These are phyloP conservation scores for Paxillus involutus DNA, from an alignment of 768 basidiomycete genomes.

Conservation along the genomic window DNA sequence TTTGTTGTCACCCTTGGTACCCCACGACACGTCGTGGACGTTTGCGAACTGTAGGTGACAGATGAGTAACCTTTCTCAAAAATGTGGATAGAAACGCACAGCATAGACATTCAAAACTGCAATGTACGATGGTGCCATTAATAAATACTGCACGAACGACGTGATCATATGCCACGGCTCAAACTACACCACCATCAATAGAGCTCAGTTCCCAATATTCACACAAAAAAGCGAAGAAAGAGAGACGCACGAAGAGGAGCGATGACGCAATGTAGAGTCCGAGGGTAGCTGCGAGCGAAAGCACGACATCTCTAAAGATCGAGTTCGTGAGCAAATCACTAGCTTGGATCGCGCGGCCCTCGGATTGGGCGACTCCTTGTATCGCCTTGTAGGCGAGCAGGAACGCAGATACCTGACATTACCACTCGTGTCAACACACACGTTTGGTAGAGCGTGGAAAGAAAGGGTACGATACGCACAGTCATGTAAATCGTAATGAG, in stretches of 20 bases:
- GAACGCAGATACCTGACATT: constrained; percentile 64
- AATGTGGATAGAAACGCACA: constrained; percentile 31
- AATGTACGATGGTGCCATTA: constrained; percentile 94
- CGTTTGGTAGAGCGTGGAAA: background rate
- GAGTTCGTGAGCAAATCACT: constrained; percentile 70
- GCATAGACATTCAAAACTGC: constrained; percentile 91
- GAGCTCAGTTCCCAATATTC: background rate
- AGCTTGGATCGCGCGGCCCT: constrained; percentile 48
- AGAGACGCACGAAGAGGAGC: constrained; percentile 75
- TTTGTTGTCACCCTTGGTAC: constrained; percentile 94
- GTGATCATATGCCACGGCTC: constrained; percentile 99
- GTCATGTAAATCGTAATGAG: constrained; percentile 97
- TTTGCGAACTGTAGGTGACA: constrained; percentile 63
- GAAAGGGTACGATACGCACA: constrained; percentile 38
- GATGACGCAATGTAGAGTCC: constrained; percentile 86
- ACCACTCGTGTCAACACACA: constrained; percentile 3
- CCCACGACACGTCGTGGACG: constrained; percentile 93
- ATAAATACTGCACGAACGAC: constrained; percentile 87
- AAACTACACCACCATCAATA: constrained; percentile 48
- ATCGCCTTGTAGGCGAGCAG: constrained; percentile 85
- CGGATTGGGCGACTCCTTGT: constrained; percentile 48
- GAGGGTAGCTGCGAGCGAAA: constrained; percentile 84
- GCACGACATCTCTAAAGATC: constrained; percentile 82
- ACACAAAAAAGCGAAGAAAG: background rate
- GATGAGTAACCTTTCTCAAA: constrained; percentile 1